Conservation (phyloP, 1,284 basidiomycete genomes). For the Sporisorium exsertum region DNA sequence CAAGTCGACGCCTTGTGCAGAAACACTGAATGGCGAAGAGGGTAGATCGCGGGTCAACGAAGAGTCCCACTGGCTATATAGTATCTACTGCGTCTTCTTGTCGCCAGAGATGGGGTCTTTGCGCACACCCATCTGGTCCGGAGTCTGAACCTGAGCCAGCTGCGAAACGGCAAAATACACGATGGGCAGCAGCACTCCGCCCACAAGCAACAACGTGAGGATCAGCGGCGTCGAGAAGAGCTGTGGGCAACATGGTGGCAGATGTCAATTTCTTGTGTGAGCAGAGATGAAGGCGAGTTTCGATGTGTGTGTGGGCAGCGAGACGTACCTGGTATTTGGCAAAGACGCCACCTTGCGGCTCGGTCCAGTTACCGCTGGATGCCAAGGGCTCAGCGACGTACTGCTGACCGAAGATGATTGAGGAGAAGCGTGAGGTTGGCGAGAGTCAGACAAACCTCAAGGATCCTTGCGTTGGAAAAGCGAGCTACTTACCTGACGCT, state of each 20-base stretch:
- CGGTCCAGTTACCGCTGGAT: constrained; percentile 40
- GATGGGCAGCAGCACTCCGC: constrained; percentile 42
- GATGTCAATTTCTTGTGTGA: background rate
- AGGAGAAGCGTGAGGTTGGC: background rate
- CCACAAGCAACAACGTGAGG: constrained; percentile 38
- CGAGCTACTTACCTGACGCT: constrained; percentile 40
- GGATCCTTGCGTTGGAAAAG: too few relatives aligned
- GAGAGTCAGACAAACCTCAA: too few relatives aligned
- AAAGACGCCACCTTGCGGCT: constrained; percentile 48
- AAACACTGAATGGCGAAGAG: background rate
- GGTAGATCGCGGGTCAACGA: background rate
- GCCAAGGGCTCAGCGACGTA: constrained; percentile 15
- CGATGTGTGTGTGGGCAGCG: background rate
- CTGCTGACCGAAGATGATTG: background rate
- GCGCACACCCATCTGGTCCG: constrained; percentile 53
- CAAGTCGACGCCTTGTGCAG: background rate
- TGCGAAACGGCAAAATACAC: constrained; percentile 49
- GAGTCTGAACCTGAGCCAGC: constrained; percentile 48
- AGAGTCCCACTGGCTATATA: too few relatives aligned
- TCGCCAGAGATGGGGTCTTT: constrained; percentile 51
- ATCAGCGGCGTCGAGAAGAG: constrained; percentile 51
- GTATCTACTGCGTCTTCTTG: constrained; percentile 52
- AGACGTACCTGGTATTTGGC: constrained; percentile 47
- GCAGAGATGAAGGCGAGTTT: background rate
- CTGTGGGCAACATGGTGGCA: constrained; percentile 4